phyloP scores from a whole-genome alignment of 2,329 filamentous ascomycete genomes.

The Akanthomyces dipterigenus region DNA sequence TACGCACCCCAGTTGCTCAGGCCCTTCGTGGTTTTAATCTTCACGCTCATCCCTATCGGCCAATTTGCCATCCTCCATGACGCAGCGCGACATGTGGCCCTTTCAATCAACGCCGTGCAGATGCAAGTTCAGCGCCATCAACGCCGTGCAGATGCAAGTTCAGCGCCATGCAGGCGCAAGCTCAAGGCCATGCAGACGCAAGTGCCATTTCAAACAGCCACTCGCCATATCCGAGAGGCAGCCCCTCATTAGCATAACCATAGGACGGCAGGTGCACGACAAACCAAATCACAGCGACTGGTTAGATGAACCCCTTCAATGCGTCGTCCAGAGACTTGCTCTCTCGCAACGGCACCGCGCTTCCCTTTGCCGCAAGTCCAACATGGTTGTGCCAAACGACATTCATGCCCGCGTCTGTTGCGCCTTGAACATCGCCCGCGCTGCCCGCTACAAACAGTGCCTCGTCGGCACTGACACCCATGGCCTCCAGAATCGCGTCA shows the following conservation, averaged over 20 bases:
- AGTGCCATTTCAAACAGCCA: not conserved
- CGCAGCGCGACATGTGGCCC: not conserved
- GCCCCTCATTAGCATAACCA: no score
- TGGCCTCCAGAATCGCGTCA: constrained; percentile 20
- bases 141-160: not conserved
- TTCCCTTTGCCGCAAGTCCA: constrained; percentile 22
- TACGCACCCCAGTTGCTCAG: not conserved
- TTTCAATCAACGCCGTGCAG: not conserved
- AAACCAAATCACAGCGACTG: not conserved
- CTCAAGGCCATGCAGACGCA: not conserved
- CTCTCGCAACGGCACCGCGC: constrained; percentile 19
- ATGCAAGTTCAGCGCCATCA: not conserved
- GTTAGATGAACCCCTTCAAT: constrained; percentile 13
- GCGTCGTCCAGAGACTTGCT: constrained; percentile 18
- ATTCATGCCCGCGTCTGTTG: constrained; percentile 29
- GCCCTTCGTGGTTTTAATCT: not conserved
- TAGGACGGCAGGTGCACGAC: not conserved
- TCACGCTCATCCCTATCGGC: not conserved
- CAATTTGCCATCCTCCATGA: not conserved
- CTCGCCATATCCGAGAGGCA: not conserved
- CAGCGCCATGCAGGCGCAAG: no score
- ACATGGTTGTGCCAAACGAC: constrained; percentile 33
- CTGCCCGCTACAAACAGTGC: constrained; percentile 33
- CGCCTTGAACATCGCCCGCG: constrained; percentile 32
- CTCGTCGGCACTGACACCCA: constrained; percentile 22